Percentiles rank a stretch among this genome's conserved stretches.
phyloP scores from a whole-genome alignment of 192 early-diverging fungal species.

The Rhizophagus sp. region DNA sequence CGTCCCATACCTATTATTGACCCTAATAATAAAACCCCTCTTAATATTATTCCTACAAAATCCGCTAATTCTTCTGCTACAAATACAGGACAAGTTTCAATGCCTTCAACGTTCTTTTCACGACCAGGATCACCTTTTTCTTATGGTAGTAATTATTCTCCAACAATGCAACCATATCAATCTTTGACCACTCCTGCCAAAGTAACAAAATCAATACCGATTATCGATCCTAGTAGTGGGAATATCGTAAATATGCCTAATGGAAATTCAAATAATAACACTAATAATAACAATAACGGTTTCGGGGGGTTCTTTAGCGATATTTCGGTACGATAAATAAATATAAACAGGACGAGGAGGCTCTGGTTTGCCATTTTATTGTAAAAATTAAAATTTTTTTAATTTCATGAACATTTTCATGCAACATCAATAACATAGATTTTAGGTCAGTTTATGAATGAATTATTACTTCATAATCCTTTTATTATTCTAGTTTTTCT shows the following conservation, averaged over 20 bases:
- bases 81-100: conserved; percentile 3
- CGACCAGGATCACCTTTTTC: conserved; percentile 22
- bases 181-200: conserved; percentile 11
- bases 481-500: background rate
- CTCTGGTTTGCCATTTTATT: background rate
- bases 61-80: conserved; percentile 13
- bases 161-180: conserved; percentile 20
- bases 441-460: background rate
- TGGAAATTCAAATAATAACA: conserved; percentile 17
- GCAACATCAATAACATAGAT: background rate
- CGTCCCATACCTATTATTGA: conserved; percentile 55
- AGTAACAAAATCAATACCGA: conserved; percentile 33
- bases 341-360: background rate
- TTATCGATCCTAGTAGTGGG: conserved; percentile 29
- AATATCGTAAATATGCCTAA: conserved; percentile 34
- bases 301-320: conserved; percentile 23
- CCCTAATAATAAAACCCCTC: conserved; percentile 48
- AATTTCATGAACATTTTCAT: conserved; percentile 14
- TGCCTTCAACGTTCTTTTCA: conserved; percentile 21
- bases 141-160: conserved; percentile 20
- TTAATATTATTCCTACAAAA: conserved; percentile 39
- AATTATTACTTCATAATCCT: background rate
- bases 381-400: background rate
- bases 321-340: conserved; percentile 27
- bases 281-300: conserved; percentile 2